These are phyloP conservation scores for Coniosporium tulheliwenetii DNA, from an alignment of 2,329 filamentous ascomycete genomes.

Conservation along the genomic window DNA sequence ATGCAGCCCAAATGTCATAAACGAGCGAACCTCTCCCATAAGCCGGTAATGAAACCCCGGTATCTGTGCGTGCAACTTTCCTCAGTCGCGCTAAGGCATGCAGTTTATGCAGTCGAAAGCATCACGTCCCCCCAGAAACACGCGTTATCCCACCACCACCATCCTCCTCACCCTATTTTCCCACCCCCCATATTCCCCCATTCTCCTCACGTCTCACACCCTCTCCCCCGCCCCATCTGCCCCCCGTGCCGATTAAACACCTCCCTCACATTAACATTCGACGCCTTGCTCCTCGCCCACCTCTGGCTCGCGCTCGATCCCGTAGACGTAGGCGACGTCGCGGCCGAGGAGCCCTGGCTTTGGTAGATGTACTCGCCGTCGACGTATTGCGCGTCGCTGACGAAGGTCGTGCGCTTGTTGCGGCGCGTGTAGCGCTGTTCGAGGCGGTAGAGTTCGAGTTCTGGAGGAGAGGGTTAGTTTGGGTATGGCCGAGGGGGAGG, in stretches of 20 bases:
- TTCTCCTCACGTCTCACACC: too few relatives aligned
- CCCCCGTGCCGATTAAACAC: conserved; percentile 1
- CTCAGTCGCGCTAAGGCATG: too few relatives aligned
- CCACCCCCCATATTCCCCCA: too few relatives aligned
- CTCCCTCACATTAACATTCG: conserved; percentile 3
- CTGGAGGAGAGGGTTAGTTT: not conserved
- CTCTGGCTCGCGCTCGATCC: conserved; percentile 7
- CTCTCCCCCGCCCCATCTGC: too few relatives aligned
- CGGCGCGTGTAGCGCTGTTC: conserved; percentile 90
- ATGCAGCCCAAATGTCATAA: too few relatives aligned
- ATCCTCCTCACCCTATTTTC: too few relatives aligned
- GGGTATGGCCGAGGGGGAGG: not conserved
- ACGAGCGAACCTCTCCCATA: too few relatives aligned
- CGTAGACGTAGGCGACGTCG: conserved; percentile 9
- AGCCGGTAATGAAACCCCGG: too few relatives aligned
- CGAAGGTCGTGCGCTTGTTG: conserved; percentile 78
- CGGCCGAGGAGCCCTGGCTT: conserved; percentile 16
- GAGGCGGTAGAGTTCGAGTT: conserved; percentile 84
- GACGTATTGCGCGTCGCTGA: conserved; percentile 79
- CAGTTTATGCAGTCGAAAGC: too few relatives aligned
- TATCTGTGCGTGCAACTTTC: too few relatives aligned
- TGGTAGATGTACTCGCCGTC: conserved; percentile 88
- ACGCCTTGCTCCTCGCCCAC: conserved; percentile 1
- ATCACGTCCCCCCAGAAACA: too few relatives aligned
- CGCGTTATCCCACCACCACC: too few relatives aligned